A percentile compares a stretch with the other conserved stretches of the same genome.
phyloP scores from a whole-genome alignment of 345 rosid species.

The Acer yangbiense region DNA sequence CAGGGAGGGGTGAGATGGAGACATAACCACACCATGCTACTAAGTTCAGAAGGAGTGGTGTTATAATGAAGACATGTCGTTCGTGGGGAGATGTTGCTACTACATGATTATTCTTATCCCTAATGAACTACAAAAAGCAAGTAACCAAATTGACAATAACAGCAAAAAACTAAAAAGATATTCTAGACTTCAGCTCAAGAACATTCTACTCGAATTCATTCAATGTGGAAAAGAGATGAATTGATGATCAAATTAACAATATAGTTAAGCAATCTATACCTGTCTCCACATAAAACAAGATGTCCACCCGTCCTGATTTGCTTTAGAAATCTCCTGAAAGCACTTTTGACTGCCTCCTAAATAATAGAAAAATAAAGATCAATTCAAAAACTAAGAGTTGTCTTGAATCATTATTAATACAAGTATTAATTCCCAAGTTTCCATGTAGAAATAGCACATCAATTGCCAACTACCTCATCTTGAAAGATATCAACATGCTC shows the following conservation, averaged over 20 bases:
- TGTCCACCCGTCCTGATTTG: slow-evolving; percentile 29
- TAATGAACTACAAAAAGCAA: background rate
- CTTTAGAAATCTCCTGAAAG: slow-evolving; percentile 30
- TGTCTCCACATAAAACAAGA: slow-evolving; percentile 37
- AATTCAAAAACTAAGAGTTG: background rate
- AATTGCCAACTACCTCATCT: slow-evolving; percentile 30
- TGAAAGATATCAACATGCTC: slow-evolving; percentile 41
- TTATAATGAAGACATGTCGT: background rate
- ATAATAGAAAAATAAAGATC: background rate
- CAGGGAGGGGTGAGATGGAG: background rate
- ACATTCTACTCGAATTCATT: background rate
- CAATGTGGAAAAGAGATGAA: background rate
- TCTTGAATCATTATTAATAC: background rate
- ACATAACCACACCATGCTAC: background rate
- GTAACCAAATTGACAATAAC: background rate
- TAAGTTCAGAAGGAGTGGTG: background rate
- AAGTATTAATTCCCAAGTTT: slow-evolving; percentile 9
- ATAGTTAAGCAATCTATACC: slow-evolving; percentile 17
- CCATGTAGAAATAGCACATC: background rate
- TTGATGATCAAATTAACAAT: background rate
- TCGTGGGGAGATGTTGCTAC: background rate
- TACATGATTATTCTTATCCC: background rate
- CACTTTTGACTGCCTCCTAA: slow-evolving; percentile 26
- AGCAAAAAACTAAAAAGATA: background rate
- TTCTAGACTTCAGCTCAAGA: background rate